Percentiles rank a stretch among this genome's conserved stretches.
Evolutionary conservation across 164 flowering plant species (phyloP).

Genomic region (Kalanchoe fedtschenkoi): DNA sequence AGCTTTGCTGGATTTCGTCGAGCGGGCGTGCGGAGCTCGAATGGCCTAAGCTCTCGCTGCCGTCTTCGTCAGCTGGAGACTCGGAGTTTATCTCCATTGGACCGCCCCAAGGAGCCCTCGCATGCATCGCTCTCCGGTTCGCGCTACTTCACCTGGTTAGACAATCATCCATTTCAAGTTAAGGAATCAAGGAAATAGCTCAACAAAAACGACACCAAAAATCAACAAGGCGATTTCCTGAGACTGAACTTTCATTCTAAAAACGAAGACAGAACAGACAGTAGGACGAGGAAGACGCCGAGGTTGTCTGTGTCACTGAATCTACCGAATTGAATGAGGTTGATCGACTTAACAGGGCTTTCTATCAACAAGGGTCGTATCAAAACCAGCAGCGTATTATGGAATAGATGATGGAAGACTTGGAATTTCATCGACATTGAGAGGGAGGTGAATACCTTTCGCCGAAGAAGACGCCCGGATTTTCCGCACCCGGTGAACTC

Average conservation of each 20-base stretch:
- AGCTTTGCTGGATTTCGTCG: slow-evolving; percentile 5
- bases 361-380: too few relatives aligned
- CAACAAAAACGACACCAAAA: too few relatives aligned
- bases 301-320: too few relatives aligned
- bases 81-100: not conserved
- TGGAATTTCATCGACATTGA: not conserved
- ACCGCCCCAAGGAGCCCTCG: slow-evolving; percentile 9
- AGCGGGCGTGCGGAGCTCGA: not conserved
- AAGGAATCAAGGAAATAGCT: not conserved
- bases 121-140: not conserved
- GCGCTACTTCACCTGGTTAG: not conserved
- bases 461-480: not conserved
- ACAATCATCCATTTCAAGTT: not conserved
- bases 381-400: too few relatives aligned
- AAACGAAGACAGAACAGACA: too few relatives aligned
- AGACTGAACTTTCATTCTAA: too few relatives aligned
- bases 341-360: too few relatives aligned
- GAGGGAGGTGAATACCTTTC: not conserved
- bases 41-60: not conserved
- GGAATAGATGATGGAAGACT: not conserved
- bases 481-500: not conserved
- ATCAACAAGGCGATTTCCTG: too few relatives aligned
- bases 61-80: slow-evolving; percentile 3
- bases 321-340: too few relatives aligned
- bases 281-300: too few relatives aligned